phyloP scores from a whole-genome alignment of 2,329 filamentous ascomycete genomes.

The Coniochaeta sp. region DNA sequence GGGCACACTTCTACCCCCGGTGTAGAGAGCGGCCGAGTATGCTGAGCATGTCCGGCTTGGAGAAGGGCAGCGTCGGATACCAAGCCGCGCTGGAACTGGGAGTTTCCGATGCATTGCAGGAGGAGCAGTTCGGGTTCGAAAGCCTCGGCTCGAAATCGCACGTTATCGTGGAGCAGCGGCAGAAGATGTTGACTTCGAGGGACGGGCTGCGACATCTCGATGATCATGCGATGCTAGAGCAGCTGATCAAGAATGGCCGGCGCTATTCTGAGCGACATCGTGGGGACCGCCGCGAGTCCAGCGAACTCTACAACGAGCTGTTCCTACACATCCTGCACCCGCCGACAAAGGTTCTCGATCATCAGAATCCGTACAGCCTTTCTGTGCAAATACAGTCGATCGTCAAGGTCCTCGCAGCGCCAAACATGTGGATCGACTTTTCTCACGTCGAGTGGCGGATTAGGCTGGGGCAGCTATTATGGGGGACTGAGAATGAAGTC shows the following conservation, averaged over 20 bases:
- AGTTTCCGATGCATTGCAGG: conserved; percentile 56
- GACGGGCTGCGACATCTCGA: conserved; percentile 49
- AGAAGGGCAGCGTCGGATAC: conserved; percentile 64
- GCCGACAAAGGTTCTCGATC: conserved; percentile 47
- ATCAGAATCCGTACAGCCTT: conserved; percentile 52
- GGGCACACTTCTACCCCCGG: conserved; percentile 50
- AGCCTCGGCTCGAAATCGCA: conserved; percentile 45
- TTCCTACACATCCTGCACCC: conserved; percentile 54
- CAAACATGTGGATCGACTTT: conserved; percentile 68
- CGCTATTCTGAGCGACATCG: conserved; percentile 46
- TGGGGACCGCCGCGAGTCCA: conserved; percentile 39
- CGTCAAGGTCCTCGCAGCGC: conserved; percentile 54
- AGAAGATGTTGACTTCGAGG: conserved; percentile 44
- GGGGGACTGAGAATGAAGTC: conserved; percentile 50
- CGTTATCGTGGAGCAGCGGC: conserved; percentile 49
- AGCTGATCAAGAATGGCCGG: conserved; percentile 48
- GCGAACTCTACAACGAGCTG: conserved; percentile 54
- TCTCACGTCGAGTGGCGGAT: conserved; percentile 70
- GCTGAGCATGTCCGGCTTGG: conserved; percentile 64
- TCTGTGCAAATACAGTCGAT: conserved; percentile 64
- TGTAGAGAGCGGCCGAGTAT: conserved; percentile 60
- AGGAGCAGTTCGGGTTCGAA: conserved; percentile 54
- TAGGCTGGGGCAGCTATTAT: conserved; percentile 63
- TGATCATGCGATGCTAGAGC: conserved; percentile 50
- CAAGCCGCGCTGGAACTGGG: conserved; percentile 59